These are phyloP conservation scores for Xylaria bambusicola DNA, from an alignment of 495 filamentous ascomycete species.

Conservation along the genomic window DNA sequence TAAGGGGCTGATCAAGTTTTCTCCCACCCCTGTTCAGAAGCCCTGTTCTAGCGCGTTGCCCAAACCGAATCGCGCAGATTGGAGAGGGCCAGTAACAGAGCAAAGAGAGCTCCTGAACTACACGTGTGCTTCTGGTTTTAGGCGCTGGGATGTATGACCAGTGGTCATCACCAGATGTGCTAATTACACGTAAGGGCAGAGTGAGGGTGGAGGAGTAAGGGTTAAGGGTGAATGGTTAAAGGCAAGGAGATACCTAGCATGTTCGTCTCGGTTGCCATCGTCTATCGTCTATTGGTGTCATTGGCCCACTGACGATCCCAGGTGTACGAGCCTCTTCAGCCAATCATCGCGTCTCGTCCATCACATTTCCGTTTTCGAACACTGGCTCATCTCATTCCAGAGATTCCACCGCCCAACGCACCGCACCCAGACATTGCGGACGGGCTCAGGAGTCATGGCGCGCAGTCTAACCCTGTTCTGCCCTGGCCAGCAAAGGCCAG, in stretches of 20 bases:
- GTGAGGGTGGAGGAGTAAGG: no score
- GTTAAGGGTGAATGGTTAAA: no score
- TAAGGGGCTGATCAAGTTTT: slow-evolving; percentile 3
- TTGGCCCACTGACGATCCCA: slow-evolving; percentile 5
- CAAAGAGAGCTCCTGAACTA: no score
- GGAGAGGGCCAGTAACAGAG: no score
- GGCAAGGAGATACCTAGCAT: neutral
- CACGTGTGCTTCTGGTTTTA: no score
- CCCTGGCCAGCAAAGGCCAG: no score
- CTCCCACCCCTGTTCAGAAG: neutral
- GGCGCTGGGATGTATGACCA: no score
- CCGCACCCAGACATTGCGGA: no score
- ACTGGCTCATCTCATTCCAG: neutral
- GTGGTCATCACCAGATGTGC: no score
- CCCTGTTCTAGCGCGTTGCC: no score
- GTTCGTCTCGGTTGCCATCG: slow-evolving; percentile 18
- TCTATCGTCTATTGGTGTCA: neutral
- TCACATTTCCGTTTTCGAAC: slow-evolving; percentile 2
- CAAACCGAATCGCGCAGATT: no score
- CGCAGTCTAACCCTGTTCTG: neutral
- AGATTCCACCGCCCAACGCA: neutral
- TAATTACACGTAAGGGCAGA: no score
- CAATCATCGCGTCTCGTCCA: neutral
- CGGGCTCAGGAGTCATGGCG: slow-evolving; percentile 1
- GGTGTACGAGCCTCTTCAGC: neutral